Conservation (phyloP, 805 yeast genomes). For the Myxozyma monticola region DNA sequence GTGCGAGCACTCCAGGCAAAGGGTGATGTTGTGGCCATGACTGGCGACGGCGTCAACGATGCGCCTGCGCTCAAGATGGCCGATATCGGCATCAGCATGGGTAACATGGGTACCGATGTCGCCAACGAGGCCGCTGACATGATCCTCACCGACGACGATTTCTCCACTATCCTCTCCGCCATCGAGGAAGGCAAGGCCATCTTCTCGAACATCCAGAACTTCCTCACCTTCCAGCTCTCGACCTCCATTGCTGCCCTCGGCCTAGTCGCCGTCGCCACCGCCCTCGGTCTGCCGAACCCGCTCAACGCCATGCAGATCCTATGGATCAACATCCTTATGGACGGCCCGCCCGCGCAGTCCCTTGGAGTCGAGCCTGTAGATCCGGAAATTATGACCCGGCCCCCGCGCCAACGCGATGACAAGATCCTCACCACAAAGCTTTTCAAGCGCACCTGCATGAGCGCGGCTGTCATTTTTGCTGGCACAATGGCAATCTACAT, state of each 20-base stretch:
- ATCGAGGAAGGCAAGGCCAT: slow-evolving; percentile 98
- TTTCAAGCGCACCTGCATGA: slow-evolving; percentile 68
- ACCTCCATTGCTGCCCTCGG: slow-evolving; percentile 69
- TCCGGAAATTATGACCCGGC: slow-evolving; percentile 62
- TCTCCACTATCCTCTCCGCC: slow-evolving; percentile 88
- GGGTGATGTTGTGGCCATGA: slow-evolving; percentile 97
- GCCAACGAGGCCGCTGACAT: slow-evolving; percentile 98
- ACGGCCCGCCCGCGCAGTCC: slow-evolving; percentile 84
- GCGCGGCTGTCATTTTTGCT: slow-evolving; percentile 71
- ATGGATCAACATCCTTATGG: slow-evolving; percentile 76
- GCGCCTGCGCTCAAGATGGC: slow-evolving; percentile 98
- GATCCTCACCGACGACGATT: slow-evolving; percentile 96
- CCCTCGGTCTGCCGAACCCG: slow-evolving; percentile 51
- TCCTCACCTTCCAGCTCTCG: slow-evolving; percentile 90
- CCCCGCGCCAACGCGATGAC: slow-evolving; percentile 81
- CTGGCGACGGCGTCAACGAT: slow-evolving; percentile 99
- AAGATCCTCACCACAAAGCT: slow-evolving; percentile 73
- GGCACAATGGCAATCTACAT: slow-evolving; percentile 90
- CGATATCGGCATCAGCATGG: slow-evolving; percentile 90
- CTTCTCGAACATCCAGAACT: slow-evolving; percentile 89
- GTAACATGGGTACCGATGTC: slow-evolving; percentile 90
- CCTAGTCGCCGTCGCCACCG: slow-evolving; percentile 40
- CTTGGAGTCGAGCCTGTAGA: slow-evolving; percentile 68
- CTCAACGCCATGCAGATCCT: slow-evolving; percentile 76
- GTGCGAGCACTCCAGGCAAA: slow-evolving; percentile 90